phyloP scores from a whole-genome alignment of 1,284 basidiomycete genomes.

The Papiliotrema flavescens region DNA sequence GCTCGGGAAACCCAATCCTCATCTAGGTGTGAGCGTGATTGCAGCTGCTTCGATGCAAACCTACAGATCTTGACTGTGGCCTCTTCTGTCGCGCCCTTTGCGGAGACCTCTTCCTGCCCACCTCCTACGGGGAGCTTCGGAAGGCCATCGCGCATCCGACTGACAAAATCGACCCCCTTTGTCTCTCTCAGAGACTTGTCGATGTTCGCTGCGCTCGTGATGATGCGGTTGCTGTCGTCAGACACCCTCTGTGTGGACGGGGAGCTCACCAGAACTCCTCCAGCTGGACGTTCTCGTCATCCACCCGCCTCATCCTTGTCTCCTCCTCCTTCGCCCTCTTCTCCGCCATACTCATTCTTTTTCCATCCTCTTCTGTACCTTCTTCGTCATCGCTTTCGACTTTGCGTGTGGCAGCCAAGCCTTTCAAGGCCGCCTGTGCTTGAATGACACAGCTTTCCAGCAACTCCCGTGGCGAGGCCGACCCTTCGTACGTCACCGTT shows the following conservation, averaged over 20 bases:
- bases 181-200: conserved; percentile 78
- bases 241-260: conserved; percentile 47
- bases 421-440: conserved; percentile 78
- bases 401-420: conserved; percentile 50
- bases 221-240: conserved; percentile 74
- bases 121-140: neutral
- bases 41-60: conserved; percentile 1
- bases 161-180: conserved; percentile 76
- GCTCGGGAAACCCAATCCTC: conserved; percentile 72
- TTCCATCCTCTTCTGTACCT: conserved; percentile 9
- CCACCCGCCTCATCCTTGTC: conserved; percentile 21
- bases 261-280: conserved; percentile 47
- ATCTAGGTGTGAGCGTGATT: conserved; percentile 47
- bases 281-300: conserved; percentile 50
- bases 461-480: conserved; percentile 78
- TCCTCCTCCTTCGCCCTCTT: conserved; percentile 6
- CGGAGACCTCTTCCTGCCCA: conserved; percentile 13
- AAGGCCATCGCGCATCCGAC: conserved; percentile 54
- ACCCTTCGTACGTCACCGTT: conserved; percentile 75
- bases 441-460: conserved; percentile 85
- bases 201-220: conserved; percentile 71
- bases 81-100: conserved; percentile 57
- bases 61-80: conserved; percentile 60
- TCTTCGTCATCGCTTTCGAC: neutral
- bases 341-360: conserved; percentile 14